Evolutionary conservation across 805 yeast species (phyloP).

Genomic region (Alloascoidea africana): DNA sequence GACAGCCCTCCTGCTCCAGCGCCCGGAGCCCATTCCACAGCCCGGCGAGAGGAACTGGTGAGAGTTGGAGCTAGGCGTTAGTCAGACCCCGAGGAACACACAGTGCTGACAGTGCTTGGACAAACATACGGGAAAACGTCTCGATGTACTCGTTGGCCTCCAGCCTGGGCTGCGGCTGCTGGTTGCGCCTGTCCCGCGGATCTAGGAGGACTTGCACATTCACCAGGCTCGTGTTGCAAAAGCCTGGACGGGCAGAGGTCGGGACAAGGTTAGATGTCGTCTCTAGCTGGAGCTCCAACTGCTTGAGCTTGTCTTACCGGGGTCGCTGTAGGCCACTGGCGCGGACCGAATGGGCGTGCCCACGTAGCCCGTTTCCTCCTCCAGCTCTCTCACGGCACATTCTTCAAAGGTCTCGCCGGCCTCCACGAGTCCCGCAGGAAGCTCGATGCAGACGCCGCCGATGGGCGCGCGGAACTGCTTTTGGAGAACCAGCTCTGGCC

Average conservation of each 20-base stretch:
- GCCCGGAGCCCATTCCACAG: not conserved
- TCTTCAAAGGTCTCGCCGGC: slow-evolving; percentile 34
- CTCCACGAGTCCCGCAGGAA: slow-evolving; percentile 19
- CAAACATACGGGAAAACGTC: slow-evolving; percentile 14
- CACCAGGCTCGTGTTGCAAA: slow-evolving; percentile 28
- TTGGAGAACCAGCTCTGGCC: slow-evolving; percentile 14
- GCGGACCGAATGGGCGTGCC: slow-evolving; percentile 22
- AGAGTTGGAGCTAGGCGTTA: not conserved
- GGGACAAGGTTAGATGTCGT: not conserved
- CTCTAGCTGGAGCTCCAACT: too few relatives aligned
- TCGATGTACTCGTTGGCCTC: slow-evolving; percentile 32
- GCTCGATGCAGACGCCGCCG: slow-evolving; percentile 24
- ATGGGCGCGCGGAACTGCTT: slow-evolving; percentile 32
- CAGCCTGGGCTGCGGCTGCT: slow-evolving; percentile 21
- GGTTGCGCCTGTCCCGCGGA: slow-evolving; percentile 17
- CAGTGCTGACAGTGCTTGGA: not conserved
- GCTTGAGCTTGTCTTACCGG: too few relatives aligned
- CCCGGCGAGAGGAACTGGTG: not conserved
- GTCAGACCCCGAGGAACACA: not conserved
- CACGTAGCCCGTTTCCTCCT: slow-evolving; percentile 45
- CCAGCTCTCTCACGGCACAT: slow-evolving; percentile 41
- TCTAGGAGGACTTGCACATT: slow-evolving; percentile 26
- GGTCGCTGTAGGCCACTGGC: slow-evolving; percentile 30
- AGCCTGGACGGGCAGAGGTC: slow-evolving; percentile 9
- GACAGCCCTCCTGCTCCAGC: slow-evolving; percentile 1